Percentiles rank a stretch among this genome's conserved stretches.
phyloP scores from a whole-genome alignment of 306 rosid species.

The Glycyrrhiza uralensis region DNA sequence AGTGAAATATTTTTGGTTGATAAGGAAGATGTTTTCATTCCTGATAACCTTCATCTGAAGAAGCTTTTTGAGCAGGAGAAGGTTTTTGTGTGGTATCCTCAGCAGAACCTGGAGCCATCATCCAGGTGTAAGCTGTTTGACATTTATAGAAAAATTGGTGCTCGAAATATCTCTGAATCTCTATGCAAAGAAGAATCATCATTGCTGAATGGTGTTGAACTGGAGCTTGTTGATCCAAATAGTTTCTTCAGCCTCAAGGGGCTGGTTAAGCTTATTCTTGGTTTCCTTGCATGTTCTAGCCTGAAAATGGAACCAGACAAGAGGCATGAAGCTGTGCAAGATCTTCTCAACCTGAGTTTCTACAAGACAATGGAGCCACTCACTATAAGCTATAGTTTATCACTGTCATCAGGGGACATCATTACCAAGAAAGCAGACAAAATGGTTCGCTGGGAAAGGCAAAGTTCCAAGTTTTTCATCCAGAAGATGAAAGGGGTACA shows the following conservation, averaged over 20 bases:
- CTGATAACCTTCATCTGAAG: constrained; percentile 65
- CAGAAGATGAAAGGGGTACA: constrained; percentile 33
- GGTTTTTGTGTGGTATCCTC: constrained; percentile 77
- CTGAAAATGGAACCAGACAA: constrained; percentile 47
- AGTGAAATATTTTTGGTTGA: constrained; percentile 37
- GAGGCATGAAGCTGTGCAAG: constrained; percentile 53
- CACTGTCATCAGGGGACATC: constrained; percentile 33
- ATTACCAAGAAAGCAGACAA: constrained; percentile 30
- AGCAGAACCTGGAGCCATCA: constrained; percentile 29
- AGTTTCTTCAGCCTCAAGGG: constrained; percentile 34
- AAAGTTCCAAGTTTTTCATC: constrained; percentile 33
- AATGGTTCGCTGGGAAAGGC: constrained; percentile 46
- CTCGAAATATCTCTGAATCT: constrained; percentile 52
- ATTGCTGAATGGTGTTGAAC: not conserved
- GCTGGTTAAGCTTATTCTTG: constrained; percentile 55
- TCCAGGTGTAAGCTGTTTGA: constrained; percentile 40
- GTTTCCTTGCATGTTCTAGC: constrained; percentile 57
- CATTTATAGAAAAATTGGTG: constrained; percentile 55
- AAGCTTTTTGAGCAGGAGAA: constrained; percentile 46
- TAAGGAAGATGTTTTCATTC: constrained; percentile 52
- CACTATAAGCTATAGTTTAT: constrained; percentile 40
- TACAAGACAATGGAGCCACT: constrained; percentile 41
- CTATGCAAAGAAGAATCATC: constrained; percentile 40
- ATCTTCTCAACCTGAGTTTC: constrained; percentile 42
- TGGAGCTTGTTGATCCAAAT: constrained; percentile 25